Evolutionary conservation across 139 green algal genomes (phyloP).

Genomic region (Picochlorum costavermella): DNA sequence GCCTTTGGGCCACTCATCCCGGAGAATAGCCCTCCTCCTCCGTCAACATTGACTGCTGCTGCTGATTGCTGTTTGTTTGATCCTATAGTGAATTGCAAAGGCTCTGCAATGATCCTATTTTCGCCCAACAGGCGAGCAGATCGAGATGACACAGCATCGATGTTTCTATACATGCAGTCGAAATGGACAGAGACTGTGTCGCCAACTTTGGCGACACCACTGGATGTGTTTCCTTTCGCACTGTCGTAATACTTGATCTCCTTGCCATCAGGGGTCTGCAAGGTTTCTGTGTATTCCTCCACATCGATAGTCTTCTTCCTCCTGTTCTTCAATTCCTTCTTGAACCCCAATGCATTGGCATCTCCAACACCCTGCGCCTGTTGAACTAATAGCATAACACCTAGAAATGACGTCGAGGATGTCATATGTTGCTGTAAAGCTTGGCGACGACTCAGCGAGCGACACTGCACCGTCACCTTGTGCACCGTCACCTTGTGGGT

Average conservation of each 20-base stretch:
- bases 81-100: constrained; percentile 74
- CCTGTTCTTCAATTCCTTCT: constrained; percentile 68
- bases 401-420: too few species aligned
- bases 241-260: too few species aligned
- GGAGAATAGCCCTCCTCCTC: constrained; percentile 56
- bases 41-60: constrained; percentile 36
- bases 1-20: constrained; percentile 72
- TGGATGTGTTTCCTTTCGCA: too few species aligned
- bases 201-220: constrained; percentile 29
- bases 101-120: constrained; percentile 85
- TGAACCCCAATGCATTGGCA: constrained; percentile 38
- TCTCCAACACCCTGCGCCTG: not conserved
- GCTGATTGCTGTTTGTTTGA: constrained; percentile 25
- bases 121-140: constrained; percentile 73
- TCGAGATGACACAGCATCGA: constrained; percentile 78
- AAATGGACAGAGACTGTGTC: constrained; percentile 75
- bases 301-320: constrained; percentile 15
- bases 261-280: too few species aligned
- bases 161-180: constrained; percentile 72
- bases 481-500: too few species aligned
- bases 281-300: too few species aligned
- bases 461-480: too few species aligned
- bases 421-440: too few species aligned
- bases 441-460: too few species aligned
- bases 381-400: too few species aligned